These are phyloP conservation scores for Fusarium subtropicale DNA, from an alignment of 2,329 filamentous ascomycete genomes.

Conservation along the genomic window DNA sequence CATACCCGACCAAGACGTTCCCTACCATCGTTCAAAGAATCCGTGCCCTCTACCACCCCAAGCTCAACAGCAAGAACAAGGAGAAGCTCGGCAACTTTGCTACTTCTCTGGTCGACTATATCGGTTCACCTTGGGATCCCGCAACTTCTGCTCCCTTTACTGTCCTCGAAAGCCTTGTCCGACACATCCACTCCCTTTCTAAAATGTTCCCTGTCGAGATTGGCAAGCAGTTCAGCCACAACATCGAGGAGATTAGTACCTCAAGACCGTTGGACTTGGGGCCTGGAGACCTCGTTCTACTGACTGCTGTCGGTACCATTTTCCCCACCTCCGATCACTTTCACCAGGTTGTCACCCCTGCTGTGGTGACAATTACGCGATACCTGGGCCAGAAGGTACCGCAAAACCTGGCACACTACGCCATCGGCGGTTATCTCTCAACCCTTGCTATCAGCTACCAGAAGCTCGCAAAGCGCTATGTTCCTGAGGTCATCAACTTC, in stretches of 20 bases:
- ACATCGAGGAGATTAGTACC: constrained; percentile 69
- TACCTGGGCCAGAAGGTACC: constrained; percentile 85
- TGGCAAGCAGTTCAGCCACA: constrained; percentile 79
- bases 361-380: constrained; percentile 83
- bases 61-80: constrained; percentile 87
- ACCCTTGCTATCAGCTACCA: constrained; percentile 87
- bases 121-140: constrained; percentile 61
- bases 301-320: constrained; percentile 84
- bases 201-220: constrained; percentile 86
- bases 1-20: constrained; percentile 72
- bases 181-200: constrained; percentile 92
- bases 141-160: constrained; percentile 67
- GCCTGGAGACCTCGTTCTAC: constrained; percentile 80
- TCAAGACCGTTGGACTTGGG: constrained; percentile 64
- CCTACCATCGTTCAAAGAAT: constrained; percentile 89
- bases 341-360: constrained; percentile 92
- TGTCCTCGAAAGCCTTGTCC: constrained; percentile 81
- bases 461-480: constrained; percentile 82
- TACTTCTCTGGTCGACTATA: constrained; percentile 71
- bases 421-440: constrained; percentile 80
- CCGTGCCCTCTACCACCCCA: constrained; percentile 90
- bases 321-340: constrained; percentile 98
- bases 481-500: constrained; percentile 90
- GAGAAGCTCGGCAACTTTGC: constrained; percentile 78
- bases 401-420: constrained; percentile 72